Base-by-base conservation (phyloP, 768 basidiomycete species). In the Tylopilus felleus region DNA sequence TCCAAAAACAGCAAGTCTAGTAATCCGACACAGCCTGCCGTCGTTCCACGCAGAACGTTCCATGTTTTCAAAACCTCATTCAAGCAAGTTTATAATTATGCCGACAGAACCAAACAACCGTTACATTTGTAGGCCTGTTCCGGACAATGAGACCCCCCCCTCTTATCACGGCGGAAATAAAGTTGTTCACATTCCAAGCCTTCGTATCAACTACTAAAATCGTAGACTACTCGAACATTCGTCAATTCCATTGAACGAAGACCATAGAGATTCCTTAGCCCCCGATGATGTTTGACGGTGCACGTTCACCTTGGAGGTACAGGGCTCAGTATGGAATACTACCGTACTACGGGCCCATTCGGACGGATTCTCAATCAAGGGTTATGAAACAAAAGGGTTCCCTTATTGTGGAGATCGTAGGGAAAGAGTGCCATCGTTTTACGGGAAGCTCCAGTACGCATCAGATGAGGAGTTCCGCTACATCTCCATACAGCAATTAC, bases 1-100 rank as follows among this genome's bases (percentile, higher is more conserved):
- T 23, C 66, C 61, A 22, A 51, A 58, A 47, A 41, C 3, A 53
- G 65, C 48, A 60, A 21, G 59, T 58, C 33, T 14, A 57, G 49
- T 53, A 61, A 57, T 65, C 47, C 7, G 19, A 45, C 61, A 57
- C 60, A 57, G 61, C 58, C 54, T 9, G 16, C 35, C 39, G 41
- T 31, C 29, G 51, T 67, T 68, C 66, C 48, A 63, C 17, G 49
- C 51, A 65, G 65, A 66, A 66, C 53, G 40, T 66, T 68, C 65
- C 55, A 57, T 49, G 38, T 43, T 52, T 43, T 49, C 47, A 36
- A 52, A 28, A 44, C 35, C 14, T 19, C 27, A 17, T 22, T 10
- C 22, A 44, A 49, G 9, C 35, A 51, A 51, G 60, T 14, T 39
- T 47, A 63, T 57, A 63, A 60, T 60, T 57, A 13, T 47, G 31